Conservation (phyloP, 2,329 filamentous ascomycete genomes). For the Ascocoryne sarcoides region DNA sequence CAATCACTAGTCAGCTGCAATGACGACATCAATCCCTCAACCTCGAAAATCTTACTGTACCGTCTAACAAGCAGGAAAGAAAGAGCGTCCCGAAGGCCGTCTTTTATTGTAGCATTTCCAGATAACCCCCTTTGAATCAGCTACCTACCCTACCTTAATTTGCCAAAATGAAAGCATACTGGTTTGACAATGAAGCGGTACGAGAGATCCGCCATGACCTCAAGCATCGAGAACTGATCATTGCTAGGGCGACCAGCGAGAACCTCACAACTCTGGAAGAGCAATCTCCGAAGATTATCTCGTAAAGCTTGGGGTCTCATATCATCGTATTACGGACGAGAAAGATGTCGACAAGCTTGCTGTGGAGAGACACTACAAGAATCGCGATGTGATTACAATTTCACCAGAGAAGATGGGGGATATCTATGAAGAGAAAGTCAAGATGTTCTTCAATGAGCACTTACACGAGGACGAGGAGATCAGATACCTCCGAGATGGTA, state of each 20-base stretch:
- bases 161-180: slow-evolving; percentile 56
- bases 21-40: no score
- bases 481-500: slow-evolving; percentile 79
- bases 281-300: slow-evolving; percentile 58
- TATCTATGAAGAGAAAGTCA: slow-evolving; percentile 87
- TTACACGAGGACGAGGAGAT: slow-evolving; percentile 99
- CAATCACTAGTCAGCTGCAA: no score
- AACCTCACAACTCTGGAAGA: slow-evolving; percentile 77
- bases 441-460: slow-evolving; percentile 89
- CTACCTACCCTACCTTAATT: background rate
- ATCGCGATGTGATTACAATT: slow-evolving; percentile 87
- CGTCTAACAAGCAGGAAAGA: no score
- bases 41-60: no score
- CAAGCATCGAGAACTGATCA: background rate
- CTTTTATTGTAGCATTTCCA: no score
- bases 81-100: no score
- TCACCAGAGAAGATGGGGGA: slow-evolving; percentile 79
- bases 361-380: slow-evolving; percentile 71
- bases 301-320: slow-evolving; percentile 67
- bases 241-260: slow-evolving; percentile 74
- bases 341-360: slow-evolving; percentile 67
- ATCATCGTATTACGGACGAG: slow-evolving; percentile 58
- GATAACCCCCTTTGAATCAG: no score
- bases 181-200: slow-evolving; percentile 59
- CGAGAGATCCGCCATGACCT: slow-evolving; percentile 13